Percentiles rank a stretch among this genome's conserved stretches.
phyloP scores from a whole-genome alignment of 2,329 filamentous ascomycete genomes.

The Nigrograna mackinnonii region DNA sequence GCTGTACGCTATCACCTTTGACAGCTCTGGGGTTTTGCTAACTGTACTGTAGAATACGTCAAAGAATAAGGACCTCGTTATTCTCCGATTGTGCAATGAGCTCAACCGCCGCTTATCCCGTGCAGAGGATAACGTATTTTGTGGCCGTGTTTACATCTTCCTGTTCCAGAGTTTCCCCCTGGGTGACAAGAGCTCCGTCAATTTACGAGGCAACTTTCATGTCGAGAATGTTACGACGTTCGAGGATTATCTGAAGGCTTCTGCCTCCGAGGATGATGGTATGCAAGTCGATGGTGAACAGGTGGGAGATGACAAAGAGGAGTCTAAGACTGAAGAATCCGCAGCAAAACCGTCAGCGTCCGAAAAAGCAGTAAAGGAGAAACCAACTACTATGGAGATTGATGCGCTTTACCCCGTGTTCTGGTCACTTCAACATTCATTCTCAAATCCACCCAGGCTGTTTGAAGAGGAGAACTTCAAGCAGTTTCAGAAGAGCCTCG shows the following conservation, averaged over 20 bases:
- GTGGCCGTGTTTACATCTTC: slow-evolving; percentile 96
- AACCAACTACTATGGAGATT: slow-evolving; percentile 58
- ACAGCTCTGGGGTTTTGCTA: slow-evolving; percentile 1
- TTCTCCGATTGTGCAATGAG: slow-evolving; percentile 94
- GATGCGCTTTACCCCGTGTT: slow-evolving; percentile 86
- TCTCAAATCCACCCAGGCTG: slow-evolving; percentile 84
- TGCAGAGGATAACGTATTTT: slow-evolving; percentile 96
- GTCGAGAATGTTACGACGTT: slow-evolving; percentile 90
- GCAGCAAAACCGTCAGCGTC: slow-evolving; percentile 45
- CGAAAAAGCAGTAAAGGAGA: slow-evolving; percentile 54
- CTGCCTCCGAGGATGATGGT: slow-evolving; percentile 48
- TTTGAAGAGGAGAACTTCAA: slow-evolving; percentile 73
- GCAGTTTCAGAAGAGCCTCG: slow-evolving; percentile 65
- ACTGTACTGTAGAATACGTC: slow-evolving; percentile 37
- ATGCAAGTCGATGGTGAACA: slow-evolving; percentile 69
- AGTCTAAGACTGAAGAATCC: slow-evolving; percentile 39
- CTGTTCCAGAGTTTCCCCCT: slow-evolving; percentile 97
- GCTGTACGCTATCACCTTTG: slow-evolving; percentile 56
- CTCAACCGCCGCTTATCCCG: slow-evolving; percentile 90
- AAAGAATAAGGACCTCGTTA: slow-evolving; percentile 78
- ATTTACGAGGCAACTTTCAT: slow-evolving; percentile 93
- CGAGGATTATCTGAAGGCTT: slow-evolving; percentile 59
- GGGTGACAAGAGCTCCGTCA: slow-evolving; percentile 96
- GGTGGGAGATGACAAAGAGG: slow-evolving; percentile 23
- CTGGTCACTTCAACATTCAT: slow-evolving; percentile 89